phyloP scores from a whole-genome alignment of 2,329 filamentous ascomycete genomes.

The Dichotomopilus funicola region DNA sequence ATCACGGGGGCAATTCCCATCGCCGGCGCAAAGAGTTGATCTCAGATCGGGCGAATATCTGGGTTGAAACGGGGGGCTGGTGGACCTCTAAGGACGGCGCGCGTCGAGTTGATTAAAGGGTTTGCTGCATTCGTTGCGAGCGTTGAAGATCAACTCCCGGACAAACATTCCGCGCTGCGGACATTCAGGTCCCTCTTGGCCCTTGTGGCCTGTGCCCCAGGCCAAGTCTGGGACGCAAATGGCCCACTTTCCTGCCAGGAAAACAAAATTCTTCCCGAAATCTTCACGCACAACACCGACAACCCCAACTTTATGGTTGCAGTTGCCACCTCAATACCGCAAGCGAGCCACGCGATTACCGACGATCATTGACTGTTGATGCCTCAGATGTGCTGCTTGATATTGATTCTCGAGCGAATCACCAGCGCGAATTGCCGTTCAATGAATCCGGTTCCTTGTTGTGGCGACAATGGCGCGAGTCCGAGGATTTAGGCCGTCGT shows the following conservation, averaged over 20 bases:
- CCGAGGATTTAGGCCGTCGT: too few relatives aligned
- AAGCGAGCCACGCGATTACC: background rate
- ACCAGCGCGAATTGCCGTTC: too few relatives aligned
- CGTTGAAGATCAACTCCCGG: background rate
- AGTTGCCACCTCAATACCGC: background rate
- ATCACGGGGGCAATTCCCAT: too few relatives aligned
- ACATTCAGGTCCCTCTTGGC: background rate
- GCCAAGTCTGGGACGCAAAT: background rate
- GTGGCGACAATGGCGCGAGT: too few relatives aligned
- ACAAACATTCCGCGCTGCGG: background rate
- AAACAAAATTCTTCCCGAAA: background rate
- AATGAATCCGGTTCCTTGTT: too few relatives aligned
- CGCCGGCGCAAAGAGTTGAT: too few relatives aligned
- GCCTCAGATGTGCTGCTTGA: background rate
- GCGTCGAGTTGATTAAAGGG: background rate
- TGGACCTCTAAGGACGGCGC: too few relatives aligned
- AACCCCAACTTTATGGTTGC: background rate
- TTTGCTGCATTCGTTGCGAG: background rate
- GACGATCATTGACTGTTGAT: background rate
- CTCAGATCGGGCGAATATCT: background rate
- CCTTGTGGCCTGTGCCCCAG: background rate
- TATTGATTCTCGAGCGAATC: too few relatives aligned
- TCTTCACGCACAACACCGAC: background rate
- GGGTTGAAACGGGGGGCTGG: background rate
- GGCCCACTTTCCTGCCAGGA: background rate